Evolutionary conservation across 176 grass and related monocot species (phyloP), one percentile per base, ranked within the genome.

Genomic region (Elaeis guineensis): DNA sequence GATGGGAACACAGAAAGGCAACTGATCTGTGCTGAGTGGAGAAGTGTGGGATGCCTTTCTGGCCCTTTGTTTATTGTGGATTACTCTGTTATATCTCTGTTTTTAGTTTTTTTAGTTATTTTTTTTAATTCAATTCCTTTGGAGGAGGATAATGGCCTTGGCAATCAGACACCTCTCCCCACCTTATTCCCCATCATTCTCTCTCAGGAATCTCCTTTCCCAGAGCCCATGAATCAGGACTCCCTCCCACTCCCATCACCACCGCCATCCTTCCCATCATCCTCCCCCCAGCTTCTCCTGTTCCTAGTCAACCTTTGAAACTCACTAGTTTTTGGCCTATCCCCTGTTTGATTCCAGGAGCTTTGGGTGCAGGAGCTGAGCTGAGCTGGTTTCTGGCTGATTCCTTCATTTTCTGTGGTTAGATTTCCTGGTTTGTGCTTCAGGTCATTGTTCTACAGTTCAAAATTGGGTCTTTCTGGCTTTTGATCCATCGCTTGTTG

Each of bases 221-320:
- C 50, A 65, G 57, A 69, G 58, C 72, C 79, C 72, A 59, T 81
- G 79, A 75, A 73, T 76, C 65, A 70, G 22, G 54, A 35, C 73
- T 58, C 50, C 57, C 61, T 54, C 62, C 55, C 16, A 15, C 49
- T 51, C 21, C 62, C 50, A 17, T 51, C 44, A 44, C 35, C 35
- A 44, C 35, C 11, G 1, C 35, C 35, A 44, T 44, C 35, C 11
- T 44, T 3, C 35, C 35, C 35, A 44, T 44, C 35, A 44, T 44
- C 21, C 17, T 16, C 35, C 19, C n/a, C 61, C 20, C 49, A 11
- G 15, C 61, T 19, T 21, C 61, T 9, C 19, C 48, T 9, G 12
- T 24, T 24, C 14, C 19, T 19, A 5, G 19, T 17, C 21, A 18
- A 16, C 4, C 19, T 35, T 23, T 14, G 35, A 44, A 44, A 44